Conservation (phyloP, 805 yeast species). For the Candida easanensis region DNA sequence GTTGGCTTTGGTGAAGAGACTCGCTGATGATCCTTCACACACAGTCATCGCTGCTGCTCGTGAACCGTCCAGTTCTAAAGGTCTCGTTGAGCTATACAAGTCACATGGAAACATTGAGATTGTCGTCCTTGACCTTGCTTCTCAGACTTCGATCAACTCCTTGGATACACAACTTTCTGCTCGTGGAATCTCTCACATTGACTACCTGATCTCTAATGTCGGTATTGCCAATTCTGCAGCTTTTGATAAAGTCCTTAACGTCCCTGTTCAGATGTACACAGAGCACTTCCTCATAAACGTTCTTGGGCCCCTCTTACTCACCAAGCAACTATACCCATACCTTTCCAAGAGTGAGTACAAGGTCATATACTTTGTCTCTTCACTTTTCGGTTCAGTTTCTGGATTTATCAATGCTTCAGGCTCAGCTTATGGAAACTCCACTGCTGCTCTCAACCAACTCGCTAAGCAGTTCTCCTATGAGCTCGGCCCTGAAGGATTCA, state of each 20-base stretch:
- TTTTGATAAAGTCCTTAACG: background rate
- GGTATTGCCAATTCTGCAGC: slow-evolving; percentile 8
- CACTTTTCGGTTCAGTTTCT: slow-evolving; percentile 28
- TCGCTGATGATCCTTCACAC: background rate
- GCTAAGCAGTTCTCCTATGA: slow-evolving; percentile 26
- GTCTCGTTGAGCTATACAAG: slow-evolving; percentile 1
- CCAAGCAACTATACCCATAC: slow-evolving; percentile 23
- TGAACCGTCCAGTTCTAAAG: background rate
- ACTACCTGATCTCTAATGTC: slow-evolving; percentile 13
- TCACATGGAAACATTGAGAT: slow-evolving; percentile 3
- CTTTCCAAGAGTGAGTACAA: slow-evolving; percentile 21
- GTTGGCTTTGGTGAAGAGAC: slow-evolving; percentile 2
- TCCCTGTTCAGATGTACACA: slow-evolving; percentile 1
- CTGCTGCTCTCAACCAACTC: slow-evolving; percentile 36
- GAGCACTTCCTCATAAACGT: slow-evolving; percentile 24
- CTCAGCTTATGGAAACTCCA: slow-evolving; percentile 35
- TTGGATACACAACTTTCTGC: slow-evolving; percentile 6
- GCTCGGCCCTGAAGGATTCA: slow-evolving; percentile 26
- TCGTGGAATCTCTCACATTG: slow-evolving; percentile 11
- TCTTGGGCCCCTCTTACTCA: slow-evolving; percentile 25
- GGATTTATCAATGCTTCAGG: slow-evolving; percentile 8
- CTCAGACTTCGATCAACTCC: slow-evolving; percentile 5
- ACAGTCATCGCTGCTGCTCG: slow-evolving; percentile 5
- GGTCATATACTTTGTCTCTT: slow-evolving; percentile 30
- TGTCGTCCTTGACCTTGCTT: slow-evolving; percentile 9